Base-by-base conservation (phyloP, 345 rosid genomes). In the Streptanthus diversifolius region DNA sequence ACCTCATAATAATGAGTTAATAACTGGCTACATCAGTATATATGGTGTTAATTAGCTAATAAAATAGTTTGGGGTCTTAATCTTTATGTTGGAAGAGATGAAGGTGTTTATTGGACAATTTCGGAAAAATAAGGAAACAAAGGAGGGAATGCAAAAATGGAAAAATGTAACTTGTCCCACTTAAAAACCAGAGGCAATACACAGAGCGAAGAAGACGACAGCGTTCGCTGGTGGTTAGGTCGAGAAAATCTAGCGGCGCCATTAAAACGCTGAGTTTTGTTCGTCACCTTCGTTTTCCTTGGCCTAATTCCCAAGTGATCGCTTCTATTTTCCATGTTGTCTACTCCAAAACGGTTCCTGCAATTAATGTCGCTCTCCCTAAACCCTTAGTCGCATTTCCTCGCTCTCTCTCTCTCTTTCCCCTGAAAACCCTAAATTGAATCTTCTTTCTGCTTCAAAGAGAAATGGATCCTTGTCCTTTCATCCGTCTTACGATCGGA, bases 391-490 rank as follows among this genome's bases (percentile, higher is more conserved):
- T 17, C 27, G 15, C 56, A 36, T 13, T 44, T 17, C 43, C 40
- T 4, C 24, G 2, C 49, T 39, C 35, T 8, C 15, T 21, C 53
- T 51, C 22, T 45, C 8, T 58, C 37, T 9, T 56, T 48, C 36
- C 13, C 39, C 54, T 22, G 17, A 30, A 65, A 63, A 43, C 43
- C 53, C 19, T 72, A n/a, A 12, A 14, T 12, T 39, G 56, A 64
- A 30, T 45, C 37, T 17, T 62, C 33, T 43, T n/a, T 30, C 33
- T 11, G 5, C 22, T 19, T 1, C 19, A 0, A 56, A 36, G 7
- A 17, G 43, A n/a, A 53, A 93, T 93, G 98, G 98, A 93, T 83
- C 97, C 97, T 11, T 91, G 97, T 76, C 97, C 95, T 45, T 93
- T 88, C 83, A 84, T 90, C 29, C 93, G 96, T 37, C 79, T 93